Percentiles rank a stretch among this genome's conserved stretches.
These are phyloP conservation scores for Boletus pseudopeckii DNA, from an alignment of 768 basidiomycete species.

Conservation along the genomic window DNA sequence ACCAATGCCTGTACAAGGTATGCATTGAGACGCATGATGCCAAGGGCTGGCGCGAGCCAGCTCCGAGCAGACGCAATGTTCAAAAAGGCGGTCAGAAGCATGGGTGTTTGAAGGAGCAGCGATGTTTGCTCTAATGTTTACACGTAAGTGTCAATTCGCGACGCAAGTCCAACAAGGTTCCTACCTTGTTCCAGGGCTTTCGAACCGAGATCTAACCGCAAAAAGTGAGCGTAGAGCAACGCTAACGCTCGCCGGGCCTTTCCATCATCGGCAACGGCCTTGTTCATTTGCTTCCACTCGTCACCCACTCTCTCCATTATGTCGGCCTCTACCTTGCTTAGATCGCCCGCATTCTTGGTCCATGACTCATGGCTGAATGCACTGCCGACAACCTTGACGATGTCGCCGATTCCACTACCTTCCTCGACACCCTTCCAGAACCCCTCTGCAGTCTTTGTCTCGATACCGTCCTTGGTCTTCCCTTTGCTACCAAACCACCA, in stretches of 20 bases:
- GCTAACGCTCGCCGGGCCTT: conserved; percentile 53
- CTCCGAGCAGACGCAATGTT: conserved; percentile 81
- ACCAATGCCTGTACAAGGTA: conserved; percentile 81
- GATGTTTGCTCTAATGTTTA: conserved; percentile 61
- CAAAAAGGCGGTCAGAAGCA: conserved; percentile 74
- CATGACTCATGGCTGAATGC: conserved; percentile 60
- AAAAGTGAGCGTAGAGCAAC: conserved; percentile 81
- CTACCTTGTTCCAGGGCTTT: conserved; percentile 60
- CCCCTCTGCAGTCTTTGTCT: conserved; percentile 72
- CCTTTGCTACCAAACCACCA: conserved; percentile 97
- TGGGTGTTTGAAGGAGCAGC: conserved; percentile 68
- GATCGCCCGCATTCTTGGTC: conserved; percentile 31
- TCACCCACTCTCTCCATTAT: conserved; percentile 46
- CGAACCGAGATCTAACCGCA: conserved; percentile 57
- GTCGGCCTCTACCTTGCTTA: conserved; percentile 50
- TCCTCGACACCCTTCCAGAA: conserved; percentile 90
- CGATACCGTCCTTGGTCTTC: conserved; percentile 89
- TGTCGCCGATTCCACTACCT: conserved; percentile 66
- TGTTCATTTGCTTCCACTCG: conserved; percentile 54
- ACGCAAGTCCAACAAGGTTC: conserved; percentile 18
- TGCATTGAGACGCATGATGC: conserved; percentile 78
- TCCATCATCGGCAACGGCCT: conserved; percentile 37
- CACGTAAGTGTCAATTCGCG: background rate
- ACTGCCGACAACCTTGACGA: conserved; percentile 67
- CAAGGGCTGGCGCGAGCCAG: conserved; percentile 81